Base-by-base conservation (phyloP, 2,329 filamentous ascomycete species). In the Botrytis byssoidea region DNA sequence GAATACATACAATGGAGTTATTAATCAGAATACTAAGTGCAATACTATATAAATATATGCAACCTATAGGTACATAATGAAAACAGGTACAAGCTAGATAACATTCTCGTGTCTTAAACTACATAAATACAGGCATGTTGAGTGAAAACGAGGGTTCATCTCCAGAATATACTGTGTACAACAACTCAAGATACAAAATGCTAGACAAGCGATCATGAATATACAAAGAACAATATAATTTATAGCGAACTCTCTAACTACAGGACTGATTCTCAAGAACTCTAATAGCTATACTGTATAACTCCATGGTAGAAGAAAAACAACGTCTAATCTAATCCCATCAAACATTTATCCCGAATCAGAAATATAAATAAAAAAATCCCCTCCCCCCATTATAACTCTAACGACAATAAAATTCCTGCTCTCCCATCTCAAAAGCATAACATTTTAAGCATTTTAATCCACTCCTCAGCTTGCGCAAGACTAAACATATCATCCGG, bases 401-500 rank as follows among this genome's bases (percentile, higher is more conserved):
- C 12, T 16, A 55, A 57, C n/a, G n/a, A 57, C 6, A 57, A 57
- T 29, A 14, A 57, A 55, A 8, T 29, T 4, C n/a, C 1, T 29
- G 5, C 4, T 18, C n/a, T 57, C 1, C n/a, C n/a, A n/a, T 57
- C 14, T 57, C 51, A 57, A 16, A 29, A 57, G 14, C 51, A 57
- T 9, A 57, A 57, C n/a, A 18, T 57, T 57, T 14, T 14, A 57
- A 57, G n/a, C 51, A 57, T 29, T 29, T 29, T 18, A 8, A 57
- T 29, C 51, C 14, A 57, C 25, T 51, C 61, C 73, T 78, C 75
- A 4, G 78, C 79, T 2, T 74, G 76, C 2, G 70, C 48, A 25
- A 79, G 35, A 65, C 70, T 60, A 29, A 81, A n/a, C 73, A 78
- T 72, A 22, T 75, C 61, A 40, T 51, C 61, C 3, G 79, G 78